phyloP scores from a whole-genome alignment of 2,329 filamentous ascomycete genomes.

The Alternaria triticimaculans region DNA sequence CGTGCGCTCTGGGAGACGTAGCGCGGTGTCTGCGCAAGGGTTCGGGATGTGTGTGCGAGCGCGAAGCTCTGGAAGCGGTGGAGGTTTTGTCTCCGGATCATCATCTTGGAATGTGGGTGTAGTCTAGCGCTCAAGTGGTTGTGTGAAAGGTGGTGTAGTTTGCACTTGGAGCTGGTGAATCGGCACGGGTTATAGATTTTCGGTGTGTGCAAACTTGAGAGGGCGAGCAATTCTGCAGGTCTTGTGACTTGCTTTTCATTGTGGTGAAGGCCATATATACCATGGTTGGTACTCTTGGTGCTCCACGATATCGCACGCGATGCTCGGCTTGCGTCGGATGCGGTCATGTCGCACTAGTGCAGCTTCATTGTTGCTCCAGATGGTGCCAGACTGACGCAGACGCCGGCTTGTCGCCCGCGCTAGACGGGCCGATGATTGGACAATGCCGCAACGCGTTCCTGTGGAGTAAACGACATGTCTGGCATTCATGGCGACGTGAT shows the following conservation, averaged over 20 bases:
- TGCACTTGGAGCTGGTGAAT: conserved; percentile 2
- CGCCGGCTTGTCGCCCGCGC: conserved; percentile 8
- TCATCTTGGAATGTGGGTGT: conserved; percentile 22
- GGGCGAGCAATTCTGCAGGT: conserved; percentile 5
- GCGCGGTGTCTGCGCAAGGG: conserved; percentile 27
- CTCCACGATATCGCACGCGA: conserved; percentile 22
- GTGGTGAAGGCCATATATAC: conserved; percentile 34
- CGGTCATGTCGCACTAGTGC: conserved; percentile 18
- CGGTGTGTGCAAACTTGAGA: background rate
- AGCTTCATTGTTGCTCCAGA: conserved; percentile 10
- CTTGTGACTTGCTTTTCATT: conserved; percentile 17
- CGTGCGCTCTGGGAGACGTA: conserved; percentile 42
- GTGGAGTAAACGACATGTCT: background rate
- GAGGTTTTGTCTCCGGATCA: conserved; percentile 28
- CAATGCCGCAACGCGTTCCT: conserved; percentile 7
- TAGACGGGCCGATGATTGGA: conserved; percentile 10
- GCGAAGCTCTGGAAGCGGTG: conserved; percentile 32
- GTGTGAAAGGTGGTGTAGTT: conserved; percentile 1
- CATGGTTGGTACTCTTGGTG: conserved; percentile 12
- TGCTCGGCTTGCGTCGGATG: conserved; percentile 40
- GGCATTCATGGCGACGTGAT: background rate
- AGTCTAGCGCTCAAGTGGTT: conserved; percentile 1
- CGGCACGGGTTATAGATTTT: background rate
- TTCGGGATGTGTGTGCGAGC: conserved; percentile 25
- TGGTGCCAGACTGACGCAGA: conserved; percentile 22